Conservation (phyloP, 306 rosid species). For the Datisca glomerata region DNA sequence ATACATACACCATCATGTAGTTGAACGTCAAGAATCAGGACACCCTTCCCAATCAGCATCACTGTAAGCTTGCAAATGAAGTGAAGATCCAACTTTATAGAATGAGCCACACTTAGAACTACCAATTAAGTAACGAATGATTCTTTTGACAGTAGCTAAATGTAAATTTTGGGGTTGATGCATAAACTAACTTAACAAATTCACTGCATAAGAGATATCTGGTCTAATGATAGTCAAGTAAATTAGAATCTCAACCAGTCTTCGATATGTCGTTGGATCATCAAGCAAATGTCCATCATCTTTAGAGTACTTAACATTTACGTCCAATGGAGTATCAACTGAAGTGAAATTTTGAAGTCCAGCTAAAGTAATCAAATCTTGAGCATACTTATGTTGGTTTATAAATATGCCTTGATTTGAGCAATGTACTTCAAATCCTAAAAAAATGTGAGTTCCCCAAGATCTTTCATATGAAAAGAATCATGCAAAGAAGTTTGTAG, state of each 20-base stretch:
- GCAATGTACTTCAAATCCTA: background rate
- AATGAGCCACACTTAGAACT: background rate
- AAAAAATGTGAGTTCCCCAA: background rate
- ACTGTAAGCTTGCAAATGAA: background rate
- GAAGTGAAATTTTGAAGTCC: background rate
- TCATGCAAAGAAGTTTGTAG: background rate
- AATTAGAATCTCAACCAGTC: background rate
- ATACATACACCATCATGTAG: background rate
- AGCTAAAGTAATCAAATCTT: background rate
- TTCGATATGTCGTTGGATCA: background rate
- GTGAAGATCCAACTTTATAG: no score
- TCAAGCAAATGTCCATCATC: background rate
- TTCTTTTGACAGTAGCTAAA: background rate
- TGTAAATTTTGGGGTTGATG: background rate
- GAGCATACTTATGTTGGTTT: background rate
- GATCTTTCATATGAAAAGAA: background rate
- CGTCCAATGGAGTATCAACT: background rate
- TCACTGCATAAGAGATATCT: background rate
- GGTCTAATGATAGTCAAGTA: background rate
- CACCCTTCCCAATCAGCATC: background rate
- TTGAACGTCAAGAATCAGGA: background rate
- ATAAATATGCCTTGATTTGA: background rate
- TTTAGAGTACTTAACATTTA: background rate
- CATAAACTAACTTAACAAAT: background rate
- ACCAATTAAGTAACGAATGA: background rate